Evolutionary conservation across 2,329 filamentous ascomycete species (phyloP), one percentile per base, ranked within the genome.

Genomic region (Fusarium annulatum): DNA sequence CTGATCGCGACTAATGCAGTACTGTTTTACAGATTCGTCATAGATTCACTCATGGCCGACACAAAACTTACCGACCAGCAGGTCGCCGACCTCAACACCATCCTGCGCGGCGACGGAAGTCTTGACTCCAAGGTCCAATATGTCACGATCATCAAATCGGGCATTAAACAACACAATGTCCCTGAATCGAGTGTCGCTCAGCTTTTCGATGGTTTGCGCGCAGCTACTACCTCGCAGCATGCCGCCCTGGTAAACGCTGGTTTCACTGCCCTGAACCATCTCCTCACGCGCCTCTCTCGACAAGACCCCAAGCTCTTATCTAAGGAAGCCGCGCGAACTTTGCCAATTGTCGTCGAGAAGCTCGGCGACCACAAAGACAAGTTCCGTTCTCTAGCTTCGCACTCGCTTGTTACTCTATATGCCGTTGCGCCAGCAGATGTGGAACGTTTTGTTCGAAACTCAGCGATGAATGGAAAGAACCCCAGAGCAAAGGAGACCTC

Each of bases 161-260:
- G 91, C 81, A 97, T 97, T 86, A 97, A 97, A 83, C 95, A 97
- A 82, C 92, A 93, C 81, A 95, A 95, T 85, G 94, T 97, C 51
- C 94, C 94, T 69, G 94, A 97, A 74, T 83, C 84, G 61, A 89
- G 88, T 77, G 89, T 97, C 76, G 84, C 90, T 33, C 86, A 90
- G 65, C 90, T 97, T 72, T 97, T 97, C 83, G 94, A 98, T 69
- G 93, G 92, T 72, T 87, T 97, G 78, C 92, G 92, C 72, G 85
- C 91, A 60, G 93, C 94, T 68, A 92, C 96, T 74, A 85, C 87
- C 61, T 93, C 94, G 46, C 92, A 93, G 77, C 93, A 97, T 78
- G 92, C 92, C 48, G 89, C 90, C 39, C 91, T 97, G 70, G 91
- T 93, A 74, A 93, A 93, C 65, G 93, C 94, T 59, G 95, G 94